Percentiles rank a stretch among this genome's conserved stretches.
phyloP scores from a whole-genome alignment of 768 basidiomycete species.

The Mycena rosella region DNA sequence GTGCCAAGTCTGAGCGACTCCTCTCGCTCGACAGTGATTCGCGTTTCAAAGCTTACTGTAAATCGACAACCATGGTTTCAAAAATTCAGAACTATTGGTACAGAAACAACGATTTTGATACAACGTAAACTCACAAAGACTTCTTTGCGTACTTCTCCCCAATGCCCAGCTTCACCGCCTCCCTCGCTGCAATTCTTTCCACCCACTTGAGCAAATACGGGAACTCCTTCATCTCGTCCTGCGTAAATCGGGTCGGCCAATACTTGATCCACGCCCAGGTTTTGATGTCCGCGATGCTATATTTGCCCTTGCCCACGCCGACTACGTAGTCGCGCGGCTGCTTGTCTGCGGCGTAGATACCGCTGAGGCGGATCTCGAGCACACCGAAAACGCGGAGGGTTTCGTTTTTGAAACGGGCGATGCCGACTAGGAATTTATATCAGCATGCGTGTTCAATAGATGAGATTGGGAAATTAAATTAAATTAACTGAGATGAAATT shows the following conservation, averaged over 20 bases:
- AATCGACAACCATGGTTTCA: background rate
- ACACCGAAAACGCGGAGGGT: slow-evolving; percentile 15
- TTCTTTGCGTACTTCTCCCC: slow-evolving; percentile 1
- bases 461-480: background rate
- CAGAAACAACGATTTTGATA: slow-evolving; percentile 7
- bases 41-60: slow-evolving; percentile 1
- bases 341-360: slow-evolving; percentile 5
- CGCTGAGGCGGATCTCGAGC: slow-evolving; percentile 12
- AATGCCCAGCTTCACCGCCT: slow-evolving; percentile 5
- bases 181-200: slow-evolving; percentile 12
- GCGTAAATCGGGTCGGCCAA: slow-evolving; percentile 4
- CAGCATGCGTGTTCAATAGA: slow-evolving; percentile 10
- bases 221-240: slow-evolving; percentile 19
- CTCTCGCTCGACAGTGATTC: background rate
- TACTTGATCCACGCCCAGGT: slow-evolving; percentile 15
- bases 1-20: slow-evolving; percentile 1
- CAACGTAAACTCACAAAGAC: slow-evolving; percentile 7
- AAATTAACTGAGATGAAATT: slow-evolving; percentile 3
- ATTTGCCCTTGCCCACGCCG: slow-evolving; percentile 14
- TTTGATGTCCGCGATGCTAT: slow-evolving; percentile 16
- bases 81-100: slow-evolving; percentile 1
- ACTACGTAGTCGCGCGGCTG: slow-evolving; percentile 16
- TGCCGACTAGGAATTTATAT: slow-evolving; percentile 11
- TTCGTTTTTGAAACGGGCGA: slow-evolving; percentile 14
- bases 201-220: slow-evolving; percentile 15